Conservation (phyloP, 2,329 filamentous ascomycete genomes). For the Epichloe gansuensis region DNA sequence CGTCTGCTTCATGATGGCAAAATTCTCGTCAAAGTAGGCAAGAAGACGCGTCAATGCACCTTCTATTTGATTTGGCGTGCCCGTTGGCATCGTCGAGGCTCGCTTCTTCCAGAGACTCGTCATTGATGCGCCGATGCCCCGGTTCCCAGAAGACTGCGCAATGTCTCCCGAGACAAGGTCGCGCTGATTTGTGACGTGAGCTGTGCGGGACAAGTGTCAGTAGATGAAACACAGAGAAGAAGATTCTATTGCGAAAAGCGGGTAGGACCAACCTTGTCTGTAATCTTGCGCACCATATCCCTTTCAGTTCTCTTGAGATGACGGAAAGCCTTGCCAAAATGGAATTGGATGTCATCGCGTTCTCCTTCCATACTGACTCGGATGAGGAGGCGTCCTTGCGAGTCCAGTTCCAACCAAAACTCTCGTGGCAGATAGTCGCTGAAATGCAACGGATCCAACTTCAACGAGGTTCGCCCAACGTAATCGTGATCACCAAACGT, state of each 20-base stretch:
- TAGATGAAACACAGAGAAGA: neutral
- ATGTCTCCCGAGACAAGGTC: conserved; percentile 70
- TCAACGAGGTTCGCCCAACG: conserved; percentile 89
- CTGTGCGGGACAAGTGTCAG: conserved; percentile 28
- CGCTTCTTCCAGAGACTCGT: conserved; percentile 57
- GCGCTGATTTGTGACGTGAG: conserved; percentile 87
- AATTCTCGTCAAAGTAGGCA: conserved; percentile 95
- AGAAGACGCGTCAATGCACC: conserved; percentile 76
- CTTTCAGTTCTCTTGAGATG: conserved; percentile 90
- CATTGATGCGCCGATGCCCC: conserved; percentile 58
- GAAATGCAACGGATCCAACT: conserved; percentile 96
- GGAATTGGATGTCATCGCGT: conserved; percentile 95
- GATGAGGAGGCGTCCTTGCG: conserved; percentile 78
- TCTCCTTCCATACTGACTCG: conserved; percentile 98
- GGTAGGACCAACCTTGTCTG: conserved; percentile 66
- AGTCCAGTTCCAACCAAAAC: conserved; percentile 96
- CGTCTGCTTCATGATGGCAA: conserved; percentile 96
- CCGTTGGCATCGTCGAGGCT: conserved; percentile 39
- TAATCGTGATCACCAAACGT: conserved; percentile 96
- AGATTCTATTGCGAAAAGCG: neutral
- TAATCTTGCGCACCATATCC: conserved; percentile 97
- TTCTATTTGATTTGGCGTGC: conserved; percentile 63
- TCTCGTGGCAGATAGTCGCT: conserved; percentile 90
- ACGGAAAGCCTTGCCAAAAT: conserved; percentile 94
- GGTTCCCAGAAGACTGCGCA: conserved; percentile 61